Conservation (phyloP, 495 filamentous ascomycete genomes). For the Pseudoneurospora amorphoporcata region DNA sequence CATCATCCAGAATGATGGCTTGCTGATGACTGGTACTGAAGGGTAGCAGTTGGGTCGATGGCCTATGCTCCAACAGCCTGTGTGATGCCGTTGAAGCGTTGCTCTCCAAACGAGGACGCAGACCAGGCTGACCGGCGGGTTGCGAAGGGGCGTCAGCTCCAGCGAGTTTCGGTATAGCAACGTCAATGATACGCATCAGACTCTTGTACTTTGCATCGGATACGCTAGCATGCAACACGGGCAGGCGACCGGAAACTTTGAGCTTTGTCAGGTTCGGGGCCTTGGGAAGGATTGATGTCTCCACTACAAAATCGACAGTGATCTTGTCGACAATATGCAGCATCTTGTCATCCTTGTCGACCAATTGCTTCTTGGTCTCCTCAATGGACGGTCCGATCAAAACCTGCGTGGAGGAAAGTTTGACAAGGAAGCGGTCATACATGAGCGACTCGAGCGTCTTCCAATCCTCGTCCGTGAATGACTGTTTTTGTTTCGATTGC, state of each 20-base stretch:
- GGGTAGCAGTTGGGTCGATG: constrained; percentile 30
- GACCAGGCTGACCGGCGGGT: constrained; percentile 21
- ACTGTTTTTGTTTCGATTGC: constrained; percentile 78
- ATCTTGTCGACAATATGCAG: constrained; percentile 92
- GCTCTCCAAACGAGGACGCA: constrained; percentile 45
- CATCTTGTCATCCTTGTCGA: constrained; percentile 53
- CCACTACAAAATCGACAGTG: constrained; percentile 88
- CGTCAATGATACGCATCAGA: constrained; percentile 90
- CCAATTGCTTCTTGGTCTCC: constrained; percentile 76
- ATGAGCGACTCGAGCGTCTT: constrained; percentile 77
- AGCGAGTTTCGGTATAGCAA: constrained; percentile 80
- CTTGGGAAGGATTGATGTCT: constrained; percentile 89
- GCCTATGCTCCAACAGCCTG: constrained; percentile 17
- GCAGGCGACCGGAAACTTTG: constrained; percentile 80
- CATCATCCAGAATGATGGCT: constrained; percentile 68
- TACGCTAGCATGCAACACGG: constrained; percentile 80
- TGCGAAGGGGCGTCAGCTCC: constrained; percentile 31
- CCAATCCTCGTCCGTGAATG: constrained; percentile 83
- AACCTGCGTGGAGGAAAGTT: constrained; percentile 86
- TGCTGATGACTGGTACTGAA: constrained; percentile 53
- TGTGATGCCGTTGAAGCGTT: constrained; percentile 26
- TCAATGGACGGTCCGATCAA: constrained; percentile 92
- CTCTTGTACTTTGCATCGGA: constrained; percentile 95
- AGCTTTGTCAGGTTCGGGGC: constrained; percentile 89
- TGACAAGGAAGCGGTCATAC: constrained; percentile 91